Conservation (phyloP, 2,329 filamentous ascomycete genomes). For the Scedosporium dehoogii region DNA sequence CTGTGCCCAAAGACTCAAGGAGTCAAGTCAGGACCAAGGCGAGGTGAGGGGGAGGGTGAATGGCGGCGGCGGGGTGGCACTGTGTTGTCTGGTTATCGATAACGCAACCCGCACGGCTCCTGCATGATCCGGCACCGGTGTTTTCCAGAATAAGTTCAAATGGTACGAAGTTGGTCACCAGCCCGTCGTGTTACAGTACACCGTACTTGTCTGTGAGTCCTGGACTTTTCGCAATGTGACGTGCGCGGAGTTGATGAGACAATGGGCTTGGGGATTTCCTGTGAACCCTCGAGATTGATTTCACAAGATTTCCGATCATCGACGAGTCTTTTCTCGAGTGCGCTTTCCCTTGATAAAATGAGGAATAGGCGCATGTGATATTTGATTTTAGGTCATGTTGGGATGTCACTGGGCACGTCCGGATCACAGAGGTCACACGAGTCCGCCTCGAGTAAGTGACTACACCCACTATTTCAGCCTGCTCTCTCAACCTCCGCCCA, state of each 20-base stretch:
- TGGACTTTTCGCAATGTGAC: too few relatives aligned
- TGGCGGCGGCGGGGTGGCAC: not conserved
- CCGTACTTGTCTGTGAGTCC: too few relatives aligned
- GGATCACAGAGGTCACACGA: not conserved
- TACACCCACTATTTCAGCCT: too few relatives aligned
- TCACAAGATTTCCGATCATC: not conserved
- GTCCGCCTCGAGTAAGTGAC: not conserved
- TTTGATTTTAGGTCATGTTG: not conserved
- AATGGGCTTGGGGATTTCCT: too few relatives aligned
- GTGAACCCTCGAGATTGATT: too few relatives aligned
- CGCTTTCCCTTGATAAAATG: not conserved
- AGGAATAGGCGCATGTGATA: not conserved
- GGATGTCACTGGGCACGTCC: not conserved
- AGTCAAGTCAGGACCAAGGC: not conserved
- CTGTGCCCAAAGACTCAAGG: too few relatives aligned
- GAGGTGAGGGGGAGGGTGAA: not conserved
- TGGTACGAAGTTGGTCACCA: not conserved
- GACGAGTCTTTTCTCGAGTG: not conserved
- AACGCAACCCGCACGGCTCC: constrained; percentile 2
- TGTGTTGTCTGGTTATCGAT: constrained; percentile 5
- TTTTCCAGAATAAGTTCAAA: not conserved
- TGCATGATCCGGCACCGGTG: not conserved
- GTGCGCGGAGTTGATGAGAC: too few relatives aligned
- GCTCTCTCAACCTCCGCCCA: not conserved
- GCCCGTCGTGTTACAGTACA: not conserved